These are phyloP conservation scores for Colletotrichum eleusines DNA, from an alignment of 2,329 filamentous ascomycete species.

Conservation along the genomic window DNA sequence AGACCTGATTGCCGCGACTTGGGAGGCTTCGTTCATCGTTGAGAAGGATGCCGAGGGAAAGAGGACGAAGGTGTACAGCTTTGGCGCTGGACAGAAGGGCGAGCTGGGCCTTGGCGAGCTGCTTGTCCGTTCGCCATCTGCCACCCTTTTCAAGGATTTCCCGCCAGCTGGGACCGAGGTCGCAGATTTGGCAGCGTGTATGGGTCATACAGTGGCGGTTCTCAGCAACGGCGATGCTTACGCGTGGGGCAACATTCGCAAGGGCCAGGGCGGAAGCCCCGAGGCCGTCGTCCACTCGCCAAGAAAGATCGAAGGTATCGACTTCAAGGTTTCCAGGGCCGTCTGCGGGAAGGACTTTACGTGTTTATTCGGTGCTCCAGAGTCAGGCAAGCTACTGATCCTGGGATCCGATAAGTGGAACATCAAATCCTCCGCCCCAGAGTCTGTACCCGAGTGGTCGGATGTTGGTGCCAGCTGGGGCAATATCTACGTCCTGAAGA, in stretches of 20 bases:
- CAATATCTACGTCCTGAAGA: constrained; percentile 77
- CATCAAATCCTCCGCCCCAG: constrained; percentile 69
- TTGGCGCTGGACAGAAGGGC: constrained; percentile 76
- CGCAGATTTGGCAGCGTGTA: constrained; percentile 75
- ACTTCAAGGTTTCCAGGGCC: constrained; percentile 74
- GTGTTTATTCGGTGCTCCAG: constrained; percentile 70
- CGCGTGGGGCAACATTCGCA: constrained; percentile 89
- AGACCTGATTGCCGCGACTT: constrained; percentile 75
- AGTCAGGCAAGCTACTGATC: constrained; percentile 71
- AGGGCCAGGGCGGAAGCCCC: constrained; percentile 81
- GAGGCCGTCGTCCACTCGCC: constrained; percentile 68
- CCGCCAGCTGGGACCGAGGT: constrained; percentile 71
- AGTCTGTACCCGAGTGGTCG: constrained; percentile 67
- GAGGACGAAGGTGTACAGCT: constrained; percentile 67
- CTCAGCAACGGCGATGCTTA: constrained; percentile 81
- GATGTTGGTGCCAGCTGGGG: constrained; percentile 86
- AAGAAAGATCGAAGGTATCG: constrained; percentile 66
- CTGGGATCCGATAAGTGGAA: constrained; percentile 83
- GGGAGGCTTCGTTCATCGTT: constrained; percentile 79
- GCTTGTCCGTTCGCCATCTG: constrained; percentile 61
- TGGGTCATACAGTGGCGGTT: constrained; percentile 82
- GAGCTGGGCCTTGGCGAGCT: constrained; percentile 75
- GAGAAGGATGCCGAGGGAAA: constrained; percentile 57
- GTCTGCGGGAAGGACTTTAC: constrained; percentile 91
- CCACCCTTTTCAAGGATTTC: constrained; percentile 69